phyloP scores from a whole-genome alignment of 179 eudicot species.

The Corrigiola litoralis region DNA sequence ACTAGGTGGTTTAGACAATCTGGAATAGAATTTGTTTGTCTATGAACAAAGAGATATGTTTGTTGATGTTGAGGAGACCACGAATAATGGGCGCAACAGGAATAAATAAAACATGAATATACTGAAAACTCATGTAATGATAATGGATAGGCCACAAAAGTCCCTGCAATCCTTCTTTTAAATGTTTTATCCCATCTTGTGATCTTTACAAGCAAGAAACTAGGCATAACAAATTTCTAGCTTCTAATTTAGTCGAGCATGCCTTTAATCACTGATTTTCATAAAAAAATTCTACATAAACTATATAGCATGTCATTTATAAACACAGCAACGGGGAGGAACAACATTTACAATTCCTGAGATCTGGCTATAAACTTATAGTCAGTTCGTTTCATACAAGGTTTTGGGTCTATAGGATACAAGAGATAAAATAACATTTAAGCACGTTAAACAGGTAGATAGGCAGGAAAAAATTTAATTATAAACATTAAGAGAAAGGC shows the following conservation, averaged over 20 bases:
- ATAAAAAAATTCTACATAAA: background rate
- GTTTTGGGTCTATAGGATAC: no score
- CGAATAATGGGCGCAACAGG: background rate
- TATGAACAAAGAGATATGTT: slow-evolving; percentile 12
- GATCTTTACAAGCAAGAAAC: background rate
- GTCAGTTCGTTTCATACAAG: no score
- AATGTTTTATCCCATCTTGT: background rate
- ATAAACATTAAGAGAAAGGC: no score
- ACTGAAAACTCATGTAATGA: slow-evolving; percentile 11
- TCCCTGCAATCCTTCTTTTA: slow-evolving; percentile 2
- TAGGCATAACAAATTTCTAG: background rate
- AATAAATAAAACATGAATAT: background rate
- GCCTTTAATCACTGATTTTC: background rate
- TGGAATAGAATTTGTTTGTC: slow-evolving; percentile 6
- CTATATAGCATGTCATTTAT: no score
- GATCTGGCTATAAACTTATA: no score
- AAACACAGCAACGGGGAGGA: background rate
- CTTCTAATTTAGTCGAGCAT: background rate
- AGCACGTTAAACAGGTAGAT: no score
- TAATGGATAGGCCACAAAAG: slow-evolving; percentile 2
- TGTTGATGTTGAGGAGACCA: slow-evolving; percentile 4
- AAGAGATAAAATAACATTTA: no score
- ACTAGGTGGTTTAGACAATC: slow-evolving; percentile 7
- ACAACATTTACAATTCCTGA: no score
- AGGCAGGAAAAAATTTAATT: no score